These are phyloP conservation scores for Phytophthora ohioensis DNA, from an alignment of 352 stramenopile genomes.

Conservation along the genomic window DNA sequence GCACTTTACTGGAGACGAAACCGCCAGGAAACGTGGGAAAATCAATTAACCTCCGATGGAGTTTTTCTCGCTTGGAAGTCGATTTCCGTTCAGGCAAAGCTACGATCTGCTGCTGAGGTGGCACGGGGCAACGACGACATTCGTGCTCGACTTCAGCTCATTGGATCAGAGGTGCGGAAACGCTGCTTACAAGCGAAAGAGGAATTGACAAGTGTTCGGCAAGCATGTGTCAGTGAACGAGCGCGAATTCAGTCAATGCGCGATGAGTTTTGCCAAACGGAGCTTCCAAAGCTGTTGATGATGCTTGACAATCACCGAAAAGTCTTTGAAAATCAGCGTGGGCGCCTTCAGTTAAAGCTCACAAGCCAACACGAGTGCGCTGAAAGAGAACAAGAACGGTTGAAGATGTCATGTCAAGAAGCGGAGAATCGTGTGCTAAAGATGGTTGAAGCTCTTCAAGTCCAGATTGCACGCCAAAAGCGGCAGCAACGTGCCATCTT, in stretches of 20 bases:
- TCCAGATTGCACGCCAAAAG: constrained; percentile 12
- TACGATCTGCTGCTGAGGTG: constrained; percentile 8
- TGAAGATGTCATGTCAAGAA: constrained; percentile 40
- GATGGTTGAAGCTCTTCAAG: constrained; percentile 4
- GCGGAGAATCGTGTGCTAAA: constrained; percentile 18
- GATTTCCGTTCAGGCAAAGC: constrained; percentile 12
- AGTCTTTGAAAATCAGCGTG: constrained; percentile 11
- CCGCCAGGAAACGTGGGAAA: constrained; percentile 21
- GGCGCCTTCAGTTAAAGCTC: constrained; percentile 14
- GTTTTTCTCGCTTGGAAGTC: constrained; percentile 46
- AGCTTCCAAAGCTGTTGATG: constrained; percentile 27
- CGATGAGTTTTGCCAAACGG: constrained; percentile 25
- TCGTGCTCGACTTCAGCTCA: constrained; percentile 16
- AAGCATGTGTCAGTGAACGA: constrained; percentile 19
- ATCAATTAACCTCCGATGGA: constrained; percentile 1
- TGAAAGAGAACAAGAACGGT: constrained; percentile 25
- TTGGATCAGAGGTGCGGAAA: constrained; percentile 17
- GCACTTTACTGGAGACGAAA: constrained; percentile 43
- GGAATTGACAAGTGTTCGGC: constrained; percentile 10
- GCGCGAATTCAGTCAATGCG: constrained; percentile 23
- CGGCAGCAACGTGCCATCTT: constrained; percentile 25
- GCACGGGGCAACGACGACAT: constrained; percentile 16
- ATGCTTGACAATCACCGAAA: constrained; percentile 17
- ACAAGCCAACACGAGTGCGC: constrained; percentile 6
- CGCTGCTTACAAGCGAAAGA: constrained; percentile 21